Evolutionary conservation across 805 yeast species (phyloP).

Genomic region (Saccharomycopsis schoenii): DNA sequence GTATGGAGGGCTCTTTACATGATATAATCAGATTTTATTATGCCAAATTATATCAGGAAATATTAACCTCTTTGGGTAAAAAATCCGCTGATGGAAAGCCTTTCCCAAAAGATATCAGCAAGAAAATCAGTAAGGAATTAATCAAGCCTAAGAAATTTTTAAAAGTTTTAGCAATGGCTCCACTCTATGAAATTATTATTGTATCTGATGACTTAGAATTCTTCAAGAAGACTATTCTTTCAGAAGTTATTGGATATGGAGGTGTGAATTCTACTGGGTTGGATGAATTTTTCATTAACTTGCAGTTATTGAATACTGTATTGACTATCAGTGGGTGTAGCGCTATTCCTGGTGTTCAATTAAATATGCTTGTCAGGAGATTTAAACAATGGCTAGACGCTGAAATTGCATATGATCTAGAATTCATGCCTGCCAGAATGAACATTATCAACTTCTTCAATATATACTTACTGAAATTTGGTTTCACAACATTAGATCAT

Average conservation of each 20-base stretch:
- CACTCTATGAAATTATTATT: slow-evolving; percentile 1
- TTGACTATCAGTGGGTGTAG: neutral
- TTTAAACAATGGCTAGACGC: slow-evolving; percentile 51
- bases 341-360: slow-evolving; percentile 45
- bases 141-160: slow-evolving; percentile 3
- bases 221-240: slow-evolving; percentile 5
- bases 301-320: slow-evolving; percentile 2
- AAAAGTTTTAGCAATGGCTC: neutral
- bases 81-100: neutral
- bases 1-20: neutral
- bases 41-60: slow-evolving; percentile 6
- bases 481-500: neutral
- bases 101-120: neutral
- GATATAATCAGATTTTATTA: slow-evolving; percentile 3
- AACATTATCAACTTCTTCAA: slow-evolving; percentile 19
- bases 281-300: neutral
- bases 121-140: neutral
- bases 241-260: slow-evolving; percentile 9
- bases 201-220: slow-evolving; percentile 1
- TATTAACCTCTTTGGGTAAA: neutral
- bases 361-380: slow-evolving; percentile 42
- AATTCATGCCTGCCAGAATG: slow-evolving; percentile 42
- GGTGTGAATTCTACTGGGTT: neutral
- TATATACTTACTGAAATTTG: neutral
- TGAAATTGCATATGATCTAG: slow-evolving; percentile 48